Conservation (phyloP, 2,329 filamentous ascomycete genomes). For the Neoscytalidium dimidiatum region DNA sequence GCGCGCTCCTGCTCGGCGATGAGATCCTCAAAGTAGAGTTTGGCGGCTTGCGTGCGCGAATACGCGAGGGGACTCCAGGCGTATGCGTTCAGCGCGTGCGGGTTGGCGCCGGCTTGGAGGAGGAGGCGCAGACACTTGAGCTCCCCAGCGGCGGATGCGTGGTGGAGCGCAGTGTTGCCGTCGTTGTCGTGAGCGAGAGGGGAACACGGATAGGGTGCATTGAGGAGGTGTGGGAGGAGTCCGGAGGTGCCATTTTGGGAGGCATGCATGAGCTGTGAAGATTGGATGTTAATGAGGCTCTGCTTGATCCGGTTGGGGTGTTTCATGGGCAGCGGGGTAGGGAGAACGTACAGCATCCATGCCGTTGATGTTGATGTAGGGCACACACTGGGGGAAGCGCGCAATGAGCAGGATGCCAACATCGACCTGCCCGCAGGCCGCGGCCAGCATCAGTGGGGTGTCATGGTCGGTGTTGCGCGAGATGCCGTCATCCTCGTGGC, state of each 20-base stretch:
- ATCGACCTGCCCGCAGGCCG: conserved; percentile 68
- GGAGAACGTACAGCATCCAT: conserved; percentile 62
- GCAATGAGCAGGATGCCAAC: conserved; percentile 72
- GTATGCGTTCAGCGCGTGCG: conserved; percentile 70
- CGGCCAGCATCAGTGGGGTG: conserved; percentile 80
- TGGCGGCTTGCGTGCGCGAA: conserved; percentile 77
- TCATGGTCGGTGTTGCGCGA: conserved; percentile 78
- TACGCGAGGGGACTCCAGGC: conserved; percentile 85
- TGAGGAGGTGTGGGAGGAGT: conserved; percentile 42
- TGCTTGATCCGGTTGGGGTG: neutral
- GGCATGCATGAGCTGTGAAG: conserved; percentile 40
- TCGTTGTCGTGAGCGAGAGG: conserved; percentile 57
- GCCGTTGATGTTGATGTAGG: conserved; percentile 66
- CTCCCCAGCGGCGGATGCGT: conserved; percentile 80
- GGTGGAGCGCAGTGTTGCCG: conserved; percentile 86
- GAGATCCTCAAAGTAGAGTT: conserved; percentile 79
- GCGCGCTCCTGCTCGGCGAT: conserved; percentile 65
- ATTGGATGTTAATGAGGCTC: neutral
- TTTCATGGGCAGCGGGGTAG: neutral
- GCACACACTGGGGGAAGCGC: conserved; percentile 62
- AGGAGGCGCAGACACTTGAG: conserved; percentile 75
- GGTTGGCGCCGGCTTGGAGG: conserved; percentile 75
- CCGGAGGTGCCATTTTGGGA: conserved; percentile 47
- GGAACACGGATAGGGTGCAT: conserved; percentile 30
- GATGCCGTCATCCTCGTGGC: conserved; percentile 73